These are phyloP conservation scores for Allantophomopsis lycopodina DNA, from an alignment of 2,329 filamentous ascomycete genomes.

Conservation along the genomic window DNA sequence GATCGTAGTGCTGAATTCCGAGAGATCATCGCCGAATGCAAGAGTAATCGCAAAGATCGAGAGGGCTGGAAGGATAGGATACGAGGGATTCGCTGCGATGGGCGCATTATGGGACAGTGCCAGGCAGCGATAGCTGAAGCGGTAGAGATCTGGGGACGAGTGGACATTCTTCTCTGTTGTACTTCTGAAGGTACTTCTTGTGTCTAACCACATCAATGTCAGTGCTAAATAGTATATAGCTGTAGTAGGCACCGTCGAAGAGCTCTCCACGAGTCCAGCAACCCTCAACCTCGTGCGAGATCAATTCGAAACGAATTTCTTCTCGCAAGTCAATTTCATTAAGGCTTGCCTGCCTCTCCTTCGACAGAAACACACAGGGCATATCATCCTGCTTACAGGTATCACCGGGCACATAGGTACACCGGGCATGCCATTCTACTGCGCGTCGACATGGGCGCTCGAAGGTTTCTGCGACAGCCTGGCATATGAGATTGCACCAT, in stretches of 20 bases:
- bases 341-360: conserved; percentile 74
- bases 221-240: conserved; percentile 29
- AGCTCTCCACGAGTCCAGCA: conserved; percentile 59
- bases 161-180: conserved; percentile 86
- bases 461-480: conserved; percentile 94
- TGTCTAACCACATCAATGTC: not conserved
- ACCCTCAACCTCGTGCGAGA: conserved; percentile 72
- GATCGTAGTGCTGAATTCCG: conserved; percentile 67
- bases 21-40: conserved; percentile 60
- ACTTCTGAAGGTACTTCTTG: conserved; percentile 58
- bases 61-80: conserved; percentile 75
- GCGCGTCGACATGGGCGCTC: conserved; percentile 84
- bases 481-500: conserved; percentile 91
- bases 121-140: conserved; percentile 75
- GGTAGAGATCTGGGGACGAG: conserved; percentile 66
- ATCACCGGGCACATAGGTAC: conserved; percentile 79
- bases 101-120: conserved; percentile 25
- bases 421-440: conserved; percentile 81
- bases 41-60: conserved; percentile 45
- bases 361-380: conserved; percentile 67
- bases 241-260: conserved; percentile 82
- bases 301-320: conserved; percentile 92
- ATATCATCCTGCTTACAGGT: conserved; percentile 80
- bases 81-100: conserved; percentile 49
- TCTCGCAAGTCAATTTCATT: conserved; percentile 92